These are phyloP conservation scores for Starmerella cellae DNA, from an alignment of 805 yeast genomes.

Conservation along the genomic window DNA sequence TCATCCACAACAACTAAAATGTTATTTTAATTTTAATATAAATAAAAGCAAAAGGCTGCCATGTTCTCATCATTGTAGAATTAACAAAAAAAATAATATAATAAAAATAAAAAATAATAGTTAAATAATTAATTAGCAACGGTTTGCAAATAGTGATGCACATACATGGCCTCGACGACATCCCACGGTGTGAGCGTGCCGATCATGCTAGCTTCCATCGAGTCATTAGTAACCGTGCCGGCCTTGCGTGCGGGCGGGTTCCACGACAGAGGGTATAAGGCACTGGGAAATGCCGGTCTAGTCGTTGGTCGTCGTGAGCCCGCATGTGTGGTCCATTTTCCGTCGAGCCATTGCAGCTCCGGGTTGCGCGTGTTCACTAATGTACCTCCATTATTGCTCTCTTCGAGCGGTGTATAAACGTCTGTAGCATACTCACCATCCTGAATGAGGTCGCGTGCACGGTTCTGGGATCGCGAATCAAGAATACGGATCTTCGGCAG, in stretches of 20 bases:
- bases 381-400: not conserved
- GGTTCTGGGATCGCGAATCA: slow-evolving; percentile 17
- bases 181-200: slow-evolving; percentile 3
- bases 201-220: slow-evolving; percentile 2
- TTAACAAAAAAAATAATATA: no score
- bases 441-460: not conserved
- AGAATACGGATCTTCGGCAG: slow-evolving; percentile 13
- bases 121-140: not conserved
- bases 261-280: slow-evolving; percentile 13
- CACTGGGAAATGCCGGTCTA: slow-evolving; percentile 17
- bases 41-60: no score
- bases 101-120: not conserved
- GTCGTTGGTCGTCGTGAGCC: slow-evolving; percentile 4
- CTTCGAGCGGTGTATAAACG: slow-evolving; percentile 7
- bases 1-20: slow-evolving; percentile 16
- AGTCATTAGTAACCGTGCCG: not conserved
- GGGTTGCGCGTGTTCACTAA: not conserved
- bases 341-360: slow-evolving; percentile 16
- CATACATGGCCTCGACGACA: slow-evolving; percentile 12
- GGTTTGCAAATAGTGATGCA: slow-evolving; percentile 7
- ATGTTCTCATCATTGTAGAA: no score
- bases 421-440: slow-evolving; percentile 9
- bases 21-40: no score
- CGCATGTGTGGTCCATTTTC: slow-evolving; percentile 10
- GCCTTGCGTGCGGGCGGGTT: slow-evolving; percentile 4